Evolutionary conservation across 2,329 filamentous ascomycete genomes (phyloP).

Genomic region (Xylaria sp.): DNA sequence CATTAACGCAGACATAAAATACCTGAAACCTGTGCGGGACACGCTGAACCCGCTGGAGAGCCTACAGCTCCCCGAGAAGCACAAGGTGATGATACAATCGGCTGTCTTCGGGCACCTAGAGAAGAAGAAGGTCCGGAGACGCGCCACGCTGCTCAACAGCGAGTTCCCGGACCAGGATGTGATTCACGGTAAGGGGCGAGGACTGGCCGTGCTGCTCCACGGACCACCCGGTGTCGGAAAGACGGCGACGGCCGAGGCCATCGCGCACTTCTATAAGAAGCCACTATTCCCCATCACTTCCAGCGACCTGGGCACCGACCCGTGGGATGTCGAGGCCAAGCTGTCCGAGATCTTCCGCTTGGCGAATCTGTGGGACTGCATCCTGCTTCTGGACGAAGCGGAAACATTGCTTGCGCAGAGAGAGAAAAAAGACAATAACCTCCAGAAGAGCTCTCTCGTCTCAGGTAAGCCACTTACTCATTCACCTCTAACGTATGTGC

Average conservation of each 20-base stretch:
- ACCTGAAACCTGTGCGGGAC: constrained; percentile 31
- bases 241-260: constrained; percentile 37
- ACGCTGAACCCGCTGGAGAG: constrained; percentile 36
- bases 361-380: constrained; percentile 39
- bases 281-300: constrained; percentile 38
- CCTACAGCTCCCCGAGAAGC: constrained; percentile 36
- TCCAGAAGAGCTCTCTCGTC: constrained; percentile 48
- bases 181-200: constrained; percentile 36
- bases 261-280: constrained; percentile 36
- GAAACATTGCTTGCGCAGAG: constrained; percentile 39
- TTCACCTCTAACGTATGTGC: background rate
- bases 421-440: constrained; percentile 40
- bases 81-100: constrained; percentile 39
- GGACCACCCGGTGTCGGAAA: constrained; percentile 39
- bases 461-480: constrained; percentile 37
- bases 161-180: constrained; percentile 36
- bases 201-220: constrained; percentile 36
- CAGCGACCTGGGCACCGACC: constrained; percentile 37
- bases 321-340: constrained; percentile 38
- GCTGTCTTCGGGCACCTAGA: constrained; percentile 38
- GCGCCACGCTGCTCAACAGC: constrained; percentile 36
- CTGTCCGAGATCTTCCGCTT: constrained; percentile 37
- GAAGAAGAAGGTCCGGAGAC: constrained; percentile 38
- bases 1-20: constrained; percentile 35
- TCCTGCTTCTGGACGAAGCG: constrained; percentile 39